Conservation (phyloP, 768 basidiomycete genomes). For the Pulveroboletus sp. region DNA sequence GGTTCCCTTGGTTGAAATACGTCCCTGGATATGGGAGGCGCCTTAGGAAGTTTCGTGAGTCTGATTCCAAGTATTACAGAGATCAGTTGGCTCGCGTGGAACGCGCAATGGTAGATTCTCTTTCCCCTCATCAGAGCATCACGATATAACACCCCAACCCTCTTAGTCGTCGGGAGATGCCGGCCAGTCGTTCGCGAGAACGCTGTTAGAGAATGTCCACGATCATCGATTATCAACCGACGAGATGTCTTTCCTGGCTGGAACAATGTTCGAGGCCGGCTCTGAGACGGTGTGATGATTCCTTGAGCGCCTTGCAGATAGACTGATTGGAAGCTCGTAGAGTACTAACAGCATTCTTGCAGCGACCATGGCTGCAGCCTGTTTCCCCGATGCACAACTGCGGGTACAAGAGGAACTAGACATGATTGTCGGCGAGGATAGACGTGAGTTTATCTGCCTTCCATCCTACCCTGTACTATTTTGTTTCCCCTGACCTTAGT, state of each 20-base stretch:
- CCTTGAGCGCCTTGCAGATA: rapidly evolving
- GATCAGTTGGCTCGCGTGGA: conserved; percentile 42
- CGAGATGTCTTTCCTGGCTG: conserved; percentile 55
- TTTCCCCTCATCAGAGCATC: neutral
- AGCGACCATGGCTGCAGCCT: conserved; percentile 49
- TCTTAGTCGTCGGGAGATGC: conserved; percentile 11
- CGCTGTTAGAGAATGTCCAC: conserved; percentile 45
- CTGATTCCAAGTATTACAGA: conserved; percentile 50
- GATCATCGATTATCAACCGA: conserved; percentile 46
- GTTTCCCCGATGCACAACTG: conserved; percentile 46
- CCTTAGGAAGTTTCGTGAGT: conserved; percentile 45
- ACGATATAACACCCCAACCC: neutral
- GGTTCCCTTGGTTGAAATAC: conserved; percentile 34
- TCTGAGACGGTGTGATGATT: conserved; percentile 42
- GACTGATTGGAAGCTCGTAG: neutral
- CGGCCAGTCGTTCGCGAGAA: conserved; percentile 42
- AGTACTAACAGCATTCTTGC: conserved; percentile 29
- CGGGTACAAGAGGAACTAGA: conserved; percentile 53
- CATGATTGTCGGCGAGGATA: conserved; percentile 40
- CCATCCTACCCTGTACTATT: neutral
- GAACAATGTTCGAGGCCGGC: conserved; percentile 58
- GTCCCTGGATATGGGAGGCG: conserved; percentile 57
- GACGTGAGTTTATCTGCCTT: conserved; percentile 9
- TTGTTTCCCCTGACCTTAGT: conserved; percentile 16
- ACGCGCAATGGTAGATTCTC: conserved; percentile 35